phyloP scores from a whole-genome alignment of 768 basidiomycete species.

The Russula olivacea region DNA sequence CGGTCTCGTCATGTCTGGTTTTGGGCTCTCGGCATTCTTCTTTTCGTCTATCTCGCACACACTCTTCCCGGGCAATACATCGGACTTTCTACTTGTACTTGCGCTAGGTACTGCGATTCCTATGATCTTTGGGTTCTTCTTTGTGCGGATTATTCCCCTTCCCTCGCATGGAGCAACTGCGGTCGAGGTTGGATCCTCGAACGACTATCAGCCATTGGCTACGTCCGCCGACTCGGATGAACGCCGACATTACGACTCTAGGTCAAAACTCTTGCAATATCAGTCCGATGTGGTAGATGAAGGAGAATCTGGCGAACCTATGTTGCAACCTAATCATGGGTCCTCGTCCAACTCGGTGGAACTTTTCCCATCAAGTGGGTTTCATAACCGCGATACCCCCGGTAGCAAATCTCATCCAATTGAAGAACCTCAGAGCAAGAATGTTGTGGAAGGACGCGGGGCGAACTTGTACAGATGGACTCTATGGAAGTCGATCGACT shows the following conservation, averaged over 20 bases:
- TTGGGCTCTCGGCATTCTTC: slow-evolving; percentile 78
- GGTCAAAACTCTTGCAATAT: slow-evolving; percentile 12
- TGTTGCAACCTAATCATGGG: neutral
- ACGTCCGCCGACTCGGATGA: slow-evolving; percentile 20
- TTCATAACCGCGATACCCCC: neutral
- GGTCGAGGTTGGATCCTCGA: slow-evolving; percentile 26
- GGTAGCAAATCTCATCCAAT: neutral
- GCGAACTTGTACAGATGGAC: slow-evolving; percentile 49
- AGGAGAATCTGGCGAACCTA: slow-evolving; percentile 3
- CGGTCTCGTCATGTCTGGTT: slow-evolving; percentile 24
- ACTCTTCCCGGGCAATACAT: slow-evolving; percentile 72
- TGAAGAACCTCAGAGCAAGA: neutral
- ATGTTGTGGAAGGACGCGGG: slow-evolving; percentile 27
- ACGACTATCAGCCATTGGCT: slow-evolving; percentile 25
- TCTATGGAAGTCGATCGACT: slow-evolving; percentile 50
- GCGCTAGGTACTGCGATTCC: slow-evolving; percentile 73
- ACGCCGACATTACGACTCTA: slow-evolving; percentile 13
- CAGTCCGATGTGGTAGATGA: slow-evolving; percentile 3
- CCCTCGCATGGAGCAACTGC: slow-evolving; percentile 33
- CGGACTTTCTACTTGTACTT: slow-evolving; percentile 68
- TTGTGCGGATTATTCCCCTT: slow-evolving; percentile 64
- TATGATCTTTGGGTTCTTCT: slow-evolving; percentile 71
- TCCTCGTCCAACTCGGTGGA: slow-evolving; percentile 9
- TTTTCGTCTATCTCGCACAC: slow-evolving; percentile 73
- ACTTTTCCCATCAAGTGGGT: slow-evolving; percentile 4